Conservation (phyloP, 2,329 filamentous ascomycete genomes). For the Leptographium lundbergii region DNA sequence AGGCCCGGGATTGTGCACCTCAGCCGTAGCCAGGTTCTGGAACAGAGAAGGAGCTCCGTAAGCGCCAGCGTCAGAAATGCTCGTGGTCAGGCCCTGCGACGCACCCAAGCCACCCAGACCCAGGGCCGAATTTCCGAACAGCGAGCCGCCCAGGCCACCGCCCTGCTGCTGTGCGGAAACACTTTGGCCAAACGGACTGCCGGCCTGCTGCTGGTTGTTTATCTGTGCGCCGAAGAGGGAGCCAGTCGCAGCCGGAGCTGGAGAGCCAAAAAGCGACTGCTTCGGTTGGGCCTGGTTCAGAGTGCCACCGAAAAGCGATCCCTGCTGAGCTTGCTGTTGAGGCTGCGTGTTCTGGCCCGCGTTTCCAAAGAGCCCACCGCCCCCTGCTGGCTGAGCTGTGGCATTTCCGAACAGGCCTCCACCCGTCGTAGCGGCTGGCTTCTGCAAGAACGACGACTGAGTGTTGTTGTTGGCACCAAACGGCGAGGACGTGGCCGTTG, state of each 20-base stretch:
- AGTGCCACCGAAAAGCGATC: constrained; percentile 30
- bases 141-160: constrained; percentile 34
- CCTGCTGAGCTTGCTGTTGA: constrained; percentile 22
- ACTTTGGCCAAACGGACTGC: constrained; percentile 32
- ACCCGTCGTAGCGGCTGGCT: constrained; percentile 23
- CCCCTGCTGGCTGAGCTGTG: constrained; percentile 19
- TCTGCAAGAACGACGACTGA: constrained; percentile 23
- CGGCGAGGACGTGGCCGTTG: background rate
- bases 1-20: constrained; percentile 64
- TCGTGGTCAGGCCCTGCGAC: constrained; percentile 61
- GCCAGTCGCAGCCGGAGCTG: constrained; percentile 28
- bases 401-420: constrained; percentile 36
- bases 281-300: constrained; percentile 41
- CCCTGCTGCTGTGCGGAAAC: constrained; percentile 37
- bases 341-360: constrained; percentile 19
- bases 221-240: constrained; percentile 43
- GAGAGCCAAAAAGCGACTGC: constrained; percentile 40
- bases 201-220: constrained; percentile 22
- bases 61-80: constrained; percentile 70
- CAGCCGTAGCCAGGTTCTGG: constrained; percentile 53
- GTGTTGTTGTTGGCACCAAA: constrained; percentile 4
- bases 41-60: constrained; percentile 87
- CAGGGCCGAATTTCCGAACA: constrained; percentile 39
- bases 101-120: constrained; percentile 27
- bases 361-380: constrained; percentile 38